Evolutionary conservation across 805 yeast genomes (phyloP), one percentile per base, ranked within the genome.

Genomic region (Candida ficus): DNA sequence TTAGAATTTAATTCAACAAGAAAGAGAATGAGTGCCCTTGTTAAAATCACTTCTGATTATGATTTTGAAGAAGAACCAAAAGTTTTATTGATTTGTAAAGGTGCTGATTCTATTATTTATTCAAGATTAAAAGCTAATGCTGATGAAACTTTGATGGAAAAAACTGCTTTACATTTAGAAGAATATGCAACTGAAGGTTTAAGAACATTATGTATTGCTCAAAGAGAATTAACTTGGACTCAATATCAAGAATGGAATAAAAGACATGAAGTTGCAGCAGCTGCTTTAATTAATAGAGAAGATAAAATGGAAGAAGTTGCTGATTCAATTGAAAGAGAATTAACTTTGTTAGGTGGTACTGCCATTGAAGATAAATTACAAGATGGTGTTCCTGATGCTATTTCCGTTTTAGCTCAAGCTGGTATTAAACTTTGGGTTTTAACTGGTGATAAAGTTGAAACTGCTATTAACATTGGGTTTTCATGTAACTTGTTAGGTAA

Each of bases 391-490:
- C 91, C 93, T 3, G 93, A 83, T 51, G 75, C 91, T 13, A 85
- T 85, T 54, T 75, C 80, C 7, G 57, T 78, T 6, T 65, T 85
- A 41, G 83, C 76, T 13, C 68, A 77, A 47, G 93, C 93, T 7
- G 93, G 95, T 58, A 81, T 85, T 41, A 85, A 85, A 59, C 64
- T 85, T 39, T 85, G 95, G 95, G 93, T 85, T 35, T 67, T 85
- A 36, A 85, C 95, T 3, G 95, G 95, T 64, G 95, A 85, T 60
- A 84, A 83, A 60, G 86, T 85, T n/a, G 95, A 85, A 61, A 85
- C 95, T 25, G 95, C 93, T 11, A 84, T 85, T 51, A 85, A 85
- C 54, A 85, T 85, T 67, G 95, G 93, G 4, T 85, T 85, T 56
- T 82, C 90, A 2, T 85, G 95, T 72, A 85, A 85, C 53, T 64